Evolutionary conservation across 2,329 filamentous ascomycete species (phyloP), one percentile per base, ranked within the genome.

Genomic region (Pseudogymnoascus sp.): DNA sequence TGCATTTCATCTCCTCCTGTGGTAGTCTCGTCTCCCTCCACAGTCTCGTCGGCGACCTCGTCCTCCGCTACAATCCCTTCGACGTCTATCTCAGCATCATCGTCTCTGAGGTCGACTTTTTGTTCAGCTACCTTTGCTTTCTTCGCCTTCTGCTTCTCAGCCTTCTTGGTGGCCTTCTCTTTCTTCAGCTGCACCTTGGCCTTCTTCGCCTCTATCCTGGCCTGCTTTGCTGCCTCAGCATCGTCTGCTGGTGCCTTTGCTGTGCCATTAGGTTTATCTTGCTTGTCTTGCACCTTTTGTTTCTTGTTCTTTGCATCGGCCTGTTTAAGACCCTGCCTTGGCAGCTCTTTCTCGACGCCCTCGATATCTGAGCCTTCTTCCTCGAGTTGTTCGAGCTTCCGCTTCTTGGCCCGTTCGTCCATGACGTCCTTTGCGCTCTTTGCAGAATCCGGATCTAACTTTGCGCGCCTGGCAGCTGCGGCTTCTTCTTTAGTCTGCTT

Each of bases 401-500:
- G 85, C 80, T 96, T 96, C 71, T 90, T 92, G 48, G 83, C 85
- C 63, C 83, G 80, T 73, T 96, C 93, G 69, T 96, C 92, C 85
- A 96, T 89, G 67, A 97, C 86, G 76, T 98, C 93, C 75, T 96
- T 93, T 66, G 92, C 93, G 68, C 87, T 95, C 80, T 96, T 95
- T 69, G 89, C 87, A 73, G 92, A 92, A 69, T 93, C 91, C 25
- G 95, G 93, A 72, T 98, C 91, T 43, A 98, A 83, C 79, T 97
- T 98, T 66, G 90, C 91, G 73, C 88, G 85, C 78, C 92, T 92
- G 64, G 92, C 90, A 69, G 89, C 87, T 67, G 86, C 85, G 65
- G 90, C 90, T 76, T 96, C 85, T 76, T 92, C 90, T 75, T 96
- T 96, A 61, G 92, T 93, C 79, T 98, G 93, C 80, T 98, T 98